Conservation (phyloP, 306 rosid genomes). For the Oxytropis ochrocephala region DNA sequence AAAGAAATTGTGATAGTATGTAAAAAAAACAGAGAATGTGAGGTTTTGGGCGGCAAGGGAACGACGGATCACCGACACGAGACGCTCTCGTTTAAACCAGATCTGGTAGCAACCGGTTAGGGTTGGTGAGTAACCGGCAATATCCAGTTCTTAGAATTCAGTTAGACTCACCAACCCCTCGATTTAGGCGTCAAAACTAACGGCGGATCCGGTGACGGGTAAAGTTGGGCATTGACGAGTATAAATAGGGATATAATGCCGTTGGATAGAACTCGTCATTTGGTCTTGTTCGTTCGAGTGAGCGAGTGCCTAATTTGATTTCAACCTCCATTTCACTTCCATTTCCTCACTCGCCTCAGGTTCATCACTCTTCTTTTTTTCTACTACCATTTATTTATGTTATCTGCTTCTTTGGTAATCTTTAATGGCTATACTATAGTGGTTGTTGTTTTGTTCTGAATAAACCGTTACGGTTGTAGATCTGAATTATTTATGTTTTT, state of each 20-base stretch:
- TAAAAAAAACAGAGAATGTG: no score
- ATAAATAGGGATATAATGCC: constrained; percentile 29
- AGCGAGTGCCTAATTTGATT: not conserved
- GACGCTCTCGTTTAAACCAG: not conserved
- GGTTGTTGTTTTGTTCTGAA: not conserved
- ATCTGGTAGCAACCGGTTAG: not conserved
- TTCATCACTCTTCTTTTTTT: constrained; percentile 3
- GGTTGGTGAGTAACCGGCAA: constrained; percentile 46
- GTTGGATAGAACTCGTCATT: not conserved
- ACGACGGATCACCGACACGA: constrained; percentile 23
- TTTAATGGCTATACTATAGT: not conserved
- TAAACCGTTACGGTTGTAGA: not conserved
- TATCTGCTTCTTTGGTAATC: not conserved
- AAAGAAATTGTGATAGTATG: no score
- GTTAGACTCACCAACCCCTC: constrained; percentile 40
- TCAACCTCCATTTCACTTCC: not conserved
- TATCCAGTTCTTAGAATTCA: constrained; percentile 18
- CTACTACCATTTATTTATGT: not conserved
- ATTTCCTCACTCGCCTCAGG: constrained; percentile 26
- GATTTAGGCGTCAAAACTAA: constrained; percentile 21
- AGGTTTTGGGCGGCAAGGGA: not conserved
- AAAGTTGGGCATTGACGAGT: not conserved
- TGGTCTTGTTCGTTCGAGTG: not conserved
- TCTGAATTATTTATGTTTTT: constrained; percentile 9
- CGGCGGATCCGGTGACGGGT: constrained; percentile 51